These are phyloP conservation scores for Tylopilus rubrobrunneus DNA, from an alignment of 768 basidiomycete genomes.

Conservation along the genomic window DNA sequence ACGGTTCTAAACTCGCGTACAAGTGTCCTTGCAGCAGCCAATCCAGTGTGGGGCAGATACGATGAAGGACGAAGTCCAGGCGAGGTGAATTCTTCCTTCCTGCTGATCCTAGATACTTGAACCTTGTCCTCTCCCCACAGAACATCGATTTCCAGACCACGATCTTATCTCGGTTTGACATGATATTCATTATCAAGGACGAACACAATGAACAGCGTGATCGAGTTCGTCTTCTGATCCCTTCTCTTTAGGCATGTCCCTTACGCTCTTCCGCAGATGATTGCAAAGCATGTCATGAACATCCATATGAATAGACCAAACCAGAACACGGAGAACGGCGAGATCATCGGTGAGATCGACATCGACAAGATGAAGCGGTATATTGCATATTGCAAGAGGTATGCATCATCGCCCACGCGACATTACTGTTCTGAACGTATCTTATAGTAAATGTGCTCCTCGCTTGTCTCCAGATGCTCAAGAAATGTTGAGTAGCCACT, in stretches of 20 bases:
- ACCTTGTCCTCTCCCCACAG: constrained; percentile 24
- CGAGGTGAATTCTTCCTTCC: constrained; percentile 50
- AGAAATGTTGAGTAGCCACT: constrained; percentile 94
- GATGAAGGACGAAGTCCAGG: constrained; percentile 96
- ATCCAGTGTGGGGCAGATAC: constrained; percentile 96
- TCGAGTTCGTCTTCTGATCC: constrained; percentile 47
- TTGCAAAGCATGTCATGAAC: constrained; percentile 97
- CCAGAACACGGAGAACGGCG: constrained; percentile 52
- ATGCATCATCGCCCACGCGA: constrained; percentile 16
- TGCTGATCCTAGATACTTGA: background rate
- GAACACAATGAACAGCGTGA: constrained; percentile 95
- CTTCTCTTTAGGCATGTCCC: background rate
- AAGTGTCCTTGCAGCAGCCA: constrained; percentile 94
- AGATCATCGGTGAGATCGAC: constrained; percentile 83
- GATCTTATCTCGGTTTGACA: constrained; percentile 96
- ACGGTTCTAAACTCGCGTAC: constrained; percentile 96
- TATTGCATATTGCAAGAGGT: constrained; percentile 95
- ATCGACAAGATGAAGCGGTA: constrained; percentile 99
- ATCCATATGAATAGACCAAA: constrained; percentile 95
- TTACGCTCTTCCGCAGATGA: constrained; percentile 52
- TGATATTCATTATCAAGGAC: constrained; percentile 99
- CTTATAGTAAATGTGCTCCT: constrained; percentile 87
- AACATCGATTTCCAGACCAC: constrained; percentile 99
- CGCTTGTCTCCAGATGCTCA: constrained; percentile 90
- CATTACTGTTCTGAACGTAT: background rate